These are phyloP conservation scores for Hanseniaspora meyeri DNA, from an alignment of 805 yeast species.

Conservation along the genomic window DNA sequence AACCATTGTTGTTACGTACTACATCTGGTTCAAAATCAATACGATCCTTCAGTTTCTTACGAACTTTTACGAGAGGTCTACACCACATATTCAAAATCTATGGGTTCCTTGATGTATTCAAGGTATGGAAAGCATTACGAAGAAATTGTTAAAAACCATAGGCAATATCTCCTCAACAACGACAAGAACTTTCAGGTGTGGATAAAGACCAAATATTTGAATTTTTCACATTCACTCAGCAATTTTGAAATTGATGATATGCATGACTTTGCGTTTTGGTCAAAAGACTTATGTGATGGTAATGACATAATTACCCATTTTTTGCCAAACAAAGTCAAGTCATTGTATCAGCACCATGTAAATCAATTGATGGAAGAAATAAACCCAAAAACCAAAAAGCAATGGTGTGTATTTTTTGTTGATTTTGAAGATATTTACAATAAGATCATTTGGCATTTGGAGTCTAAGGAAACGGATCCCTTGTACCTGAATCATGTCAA, in stretches of 20 bases:
- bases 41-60: background rate
- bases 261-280: background rate
- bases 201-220: background rate
- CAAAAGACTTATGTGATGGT: background rate
- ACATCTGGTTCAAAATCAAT: background rate
- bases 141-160: background rate
- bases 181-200: background rate
- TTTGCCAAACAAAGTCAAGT: background rate
- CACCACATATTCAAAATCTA: background rate
- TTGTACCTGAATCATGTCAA: background rate
- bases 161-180: background rate
- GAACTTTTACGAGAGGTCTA: background rate
- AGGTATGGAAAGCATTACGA: background rate
- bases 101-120: background rate
- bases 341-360: background rate
- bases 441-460: background rate
- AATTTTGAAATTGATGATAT: background rate
- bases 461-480: background rate
- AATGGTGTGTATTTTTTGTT: background rate
- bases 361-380: background rate
- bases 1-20: background rate
- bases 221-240: background rate
- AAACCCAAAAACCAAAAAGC: background rate
- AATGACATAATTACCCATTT: background rate
- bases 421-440: background rate